These are phyloP conservation scores for Cystofilobasidium ferigula DNA, from an alignment of 768 basidiomycete species.

Conservation along the genomic window DNA sequence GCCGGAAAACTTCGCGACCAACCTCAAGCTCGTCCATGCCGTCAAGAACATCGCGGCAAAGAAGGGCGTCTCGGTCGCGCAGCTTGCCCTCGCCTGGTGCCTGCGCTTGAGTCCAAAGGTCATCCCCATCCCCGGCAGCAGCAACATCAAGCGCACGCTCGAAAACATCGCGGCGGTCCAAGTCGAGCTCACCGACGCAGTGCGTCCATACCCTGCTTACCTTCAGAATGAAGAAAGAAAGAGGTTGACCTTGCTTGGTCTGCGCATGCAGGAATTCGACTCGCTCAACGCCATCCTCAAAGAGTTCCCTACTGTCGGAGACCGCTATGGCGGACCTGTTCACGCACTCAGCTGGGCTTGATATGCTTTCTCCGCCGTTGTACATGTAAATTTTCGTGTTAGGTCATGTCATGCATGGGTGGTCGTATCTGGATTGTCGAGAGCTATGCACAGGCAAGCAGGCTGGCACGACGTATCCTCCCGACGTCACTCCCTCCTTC, in stretches of 20 bases:
- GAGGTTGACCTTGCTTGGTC: not conserved
- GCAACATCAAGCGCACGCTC: not conserved
- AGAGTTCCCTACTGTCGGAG: constrained; percentile 6
- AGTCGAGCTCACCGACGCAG: not conserved
- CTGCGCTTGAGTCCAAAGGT: constrained; percentile 45
- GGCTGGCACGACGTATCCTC: too few relatives aligned
- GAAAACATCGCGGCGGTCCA: constrained; percentile 14
- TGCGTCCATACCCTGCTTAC: not conserved
- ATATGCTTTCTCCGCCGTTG: too few relatives aligned
- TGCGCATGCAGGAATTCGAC: constrained; percentile 5
- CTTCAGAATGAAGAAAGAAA: not conserved
- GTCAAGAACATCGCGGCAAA: constrained; percentile 40
- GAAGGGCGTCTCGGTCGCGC: constrained; percentile 44
- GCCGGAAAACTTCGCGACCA: constrained; percentile 25
- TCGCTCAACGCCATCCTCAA: constrained; percentile 5
- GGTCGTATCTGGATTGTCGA: too few relatives aligned
- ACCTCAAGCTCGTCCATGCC: constrained; percentile 27
- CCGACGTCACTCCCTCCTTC: too few relatives aligned
- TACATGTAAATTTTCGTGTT: too few relatives aligned
- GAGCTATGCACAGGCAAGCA: too few relatives aligned
- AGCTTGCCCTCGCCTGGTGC: constrained; percentile 47
- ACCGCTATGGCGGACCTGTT: not conserved
- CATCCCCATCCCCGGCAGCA: constrained; percentile 44
- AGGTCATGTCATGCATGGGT: too few relatives aligned
- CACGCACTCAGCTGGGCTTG: not conserved